These are phyloP conservation scores for Rhizopogon vulgaris DNA, from an alignment of 768 basidiomycete genomes.

Conservation along the genomic window DNA sequence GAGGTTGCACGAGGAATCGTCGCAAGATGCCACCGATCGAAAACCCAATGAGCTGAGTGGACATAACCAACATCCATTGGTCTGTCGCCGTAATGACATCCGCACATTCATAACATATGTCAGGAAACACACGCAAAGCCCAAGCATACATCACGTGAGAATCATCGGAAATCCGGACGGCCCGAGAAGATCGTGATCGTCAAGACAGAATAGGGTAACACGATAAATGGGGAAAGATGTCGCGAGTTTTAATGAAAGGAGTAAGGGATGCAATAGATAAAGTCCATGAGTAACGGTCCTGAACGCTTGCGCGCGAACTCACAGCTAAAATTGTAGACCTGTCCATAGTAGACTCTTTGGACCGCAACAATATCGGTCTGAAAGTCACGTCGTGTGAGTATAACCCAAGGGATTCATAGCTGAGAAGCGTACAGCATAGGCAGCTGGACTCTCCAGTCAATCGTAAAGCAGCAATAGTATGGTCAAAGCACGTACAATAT, in stretches of 20 bases:
- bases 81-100: slow-evolving; percentile 22
- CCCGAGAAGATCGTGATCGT: neutral
- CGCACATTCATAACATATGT: neutral
- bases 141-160: neutral
- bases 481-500: slow-evolving; percentile 12
- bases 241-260: neutral
- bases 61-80: slow-evolving; percentile 60
- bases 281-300: neutral
- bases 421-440: slow-evolving; percentile 35
- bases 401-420: neutral
- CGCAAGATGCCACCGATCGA: slow-evolving; percentile 54
- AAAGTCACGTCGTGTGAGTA: slow-evolving; percentile 1
- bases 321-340: slow-evolving; percentile 48
- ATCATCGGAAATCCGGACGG: neutral
- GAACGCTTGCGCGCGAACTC: slow-evolving; percentile 14
- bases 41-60: slow-evolving; percentile 66
- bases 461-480: neutral
- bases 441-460: slow-evolving; percentile 20
- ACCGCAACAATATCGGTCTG: slow-evolving; percentile 69
- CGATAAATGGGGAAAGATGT: neutral
- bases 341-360: slow-evolving; percentile 62
- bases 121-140: neutral
- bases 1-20: slow-evolving; percentile 54
- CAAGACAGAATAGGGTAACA: neutral
- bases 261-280: neutral